Evolutionary conservation across 2,329 filamentous ascomycete genomes (phyloP).

Genomic region (Epichloe hybrida): DNA sequence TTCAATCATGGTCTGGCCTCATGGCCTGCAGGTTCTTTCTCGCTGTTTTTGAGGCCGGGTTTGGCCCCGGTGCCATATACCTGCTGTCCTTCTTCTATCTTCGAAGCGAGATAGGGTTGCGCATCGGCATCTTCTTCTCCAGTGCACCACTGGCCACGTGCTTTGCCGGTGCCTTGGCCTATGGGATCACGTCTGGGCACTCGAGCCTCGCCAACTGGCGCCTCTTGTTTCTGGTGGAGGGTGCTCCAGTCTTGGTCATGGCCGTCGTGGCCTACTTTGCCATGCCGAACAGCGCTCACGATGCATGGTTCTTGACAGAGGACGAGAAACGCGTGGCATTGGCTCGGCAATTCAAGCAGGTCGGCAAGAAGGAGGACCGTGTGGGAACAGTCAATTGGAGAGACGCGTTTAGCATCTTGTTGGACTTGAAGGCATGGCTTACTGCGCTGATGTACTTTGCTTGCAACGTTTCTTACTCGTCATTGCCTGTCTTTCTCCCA

Average conservation of each 20-base stretch:
- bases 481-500: constrained; percentile 10
- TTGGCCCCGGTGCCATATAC: constrained; percentile 19
- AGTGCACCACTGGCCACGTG: constrained; percentile 52
- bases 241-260: constrained; percentile 19
- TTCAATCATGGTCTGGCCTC: constrained; percentile 31
- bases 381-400: constrained; percentile 8
- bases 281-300: constrained; percentile 12
- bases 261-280: constrained; percentile 16
- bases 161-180: constrained; percentile 52
- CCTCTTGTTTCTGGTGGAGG: constrained; percentile 45
- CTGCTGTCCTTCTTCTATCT: constrained; percentile 24
- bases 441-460: constrained; percentile 9
- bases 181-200: constrained; percentile 47
- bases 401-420: constrained; percentile 17
- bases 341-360: constrained; percentile 4
- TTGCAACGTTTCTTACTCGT: constrained; percentile 21
- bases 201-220: constrained; percentile 48
- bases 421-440: constrained; percentile 22
- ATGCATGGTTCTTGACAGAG: constrained; percentile 9
- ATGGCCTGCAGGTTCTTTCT: constrained; percentile 29
- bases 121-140: constrained; percentile 30
- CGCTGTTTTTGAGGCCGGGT: constrained; percentile 19
- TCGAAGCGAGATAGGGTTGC: constrained; percentile 19
- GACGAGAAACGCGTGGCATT: constrained; percentile 8
- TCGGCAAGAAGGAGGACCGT: neutral